These are phyloP conservation scores for Vigna nakashimae DNA, from an alignment of 306 rosid species.

Conservation along the genomic window DNA sequence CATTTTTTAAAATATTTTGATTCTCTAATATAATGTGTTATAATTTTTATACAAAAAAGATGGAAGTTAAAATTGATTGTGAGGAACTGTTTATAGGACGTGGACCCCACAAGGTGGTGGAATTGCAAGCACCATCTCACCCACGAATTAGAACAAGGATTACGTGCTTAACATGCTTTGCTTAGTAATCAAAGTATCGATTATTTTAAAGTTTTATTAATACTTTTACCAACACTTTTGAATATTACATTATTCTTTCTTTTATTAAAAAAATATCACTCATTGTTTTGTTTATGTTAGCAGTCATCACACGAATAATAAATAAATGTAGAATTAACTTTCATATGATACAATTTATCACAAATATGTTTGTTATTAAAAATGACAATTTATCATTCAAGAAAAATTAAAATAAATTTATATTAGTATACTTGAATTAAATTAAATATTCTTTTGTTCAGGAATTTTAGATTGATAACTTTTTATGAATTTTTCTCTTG, in stretches of 20 bases:
- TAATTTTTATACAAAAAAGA: not conserved
- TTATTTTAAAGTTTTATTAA: not conserved
- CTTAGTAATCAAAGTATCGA: not conserved
- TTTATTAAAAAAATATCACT: not conserved
- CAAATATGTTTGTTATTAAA: too few species aligned
- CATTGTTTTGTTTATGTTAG: too few species aligned
- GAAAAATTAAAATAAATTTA: too few species aligned
- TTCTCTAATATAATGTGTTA: too few species aligned
- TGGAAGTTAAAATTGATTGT: not conserved
- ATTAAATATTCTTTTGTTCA: too few species aligned
- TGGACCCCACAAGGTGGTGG: conserved; percentile 49
- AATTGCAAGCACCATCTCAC: conserved; percentile 46
- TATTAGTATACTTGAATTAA: too few species aligned
- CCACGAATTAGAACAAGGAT: not conserved
- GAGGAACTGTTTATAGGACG: conserved; percentile 42
- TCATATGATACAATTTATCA: not conserved
- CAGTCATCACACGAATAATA: too few species aligned
- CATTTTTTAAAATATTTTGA: too few species aligned
- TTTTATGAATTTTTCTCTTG: too few species aligned
- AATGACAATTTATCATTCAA: too few species aligned
- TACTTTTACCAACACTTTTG: not conserved
- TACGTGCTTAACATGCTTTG: not conserved
- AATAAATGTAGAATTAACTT: not conserved
- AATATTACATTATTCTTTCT: not conserved
- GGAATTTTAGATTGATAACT: not conserved